Evolutionary conservation across 1,139 yeast species (phyloP), one percentile per base, ranked within the genome.

Genomic region (Debaryomyces singareniensis): DNA sequence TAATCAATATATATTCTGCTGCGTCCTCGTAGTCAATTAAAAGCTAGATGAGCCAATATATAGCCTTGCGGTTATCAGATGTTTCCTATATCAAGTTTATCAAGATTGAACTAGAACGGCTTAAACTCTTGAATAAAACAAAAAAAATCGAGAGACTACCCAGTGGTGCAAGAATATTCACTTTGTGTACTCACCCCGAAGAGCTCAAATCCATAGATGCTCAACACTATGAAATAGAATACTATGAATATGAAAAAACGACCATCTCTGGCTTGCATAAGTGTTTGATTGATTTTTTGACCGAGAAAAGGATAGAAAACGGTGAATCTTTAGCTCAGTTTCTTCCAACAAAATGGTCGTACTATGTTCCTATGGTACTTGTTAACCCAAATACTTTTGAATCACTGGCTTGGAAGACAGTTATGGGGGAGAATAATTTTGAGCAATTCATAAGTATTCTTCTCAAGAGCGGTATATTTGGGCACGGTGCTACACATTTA

Each of bases 281-380:
- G 21, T 7, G 7, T n/a, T 7, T 18, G 7, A n/a, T 7, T 7
- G 7, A 7, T 18, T 18, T 18, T 18, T 7, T 18, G 21, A n/a
- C n/a, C n/a, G n/a, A n/a, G n/a, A 18, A n/a, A 18, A 7, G 21
- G 7, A 7, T 18, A 13, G 23, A 15, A 15, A 15, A 10, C n/a
- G 13, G 15, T 5, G 29, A 20, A 21, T 15, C 13, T 14, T 11
- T 27, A 6, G 10, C 5, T 13, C 10, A 6, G 11, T 9, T 23
- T 18, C 31, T 70, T 12, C 83, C 83, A 2, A 61, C 58, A 31
- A 68, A 72, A 43, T 81, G 76, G 69, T 63, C 79, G 0, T 42
- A 80, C 0, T 84, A 84, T 44, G 75, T 78, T 1, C 91, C 94
- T 0, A 51, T 84, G 68, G 53, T 82, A 1, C 56, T 84, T 13